Evolutionary conservation across 108 stramenopile species (phyloP).

Genomic region (Pseudonitzschia multiseries): DNA sequence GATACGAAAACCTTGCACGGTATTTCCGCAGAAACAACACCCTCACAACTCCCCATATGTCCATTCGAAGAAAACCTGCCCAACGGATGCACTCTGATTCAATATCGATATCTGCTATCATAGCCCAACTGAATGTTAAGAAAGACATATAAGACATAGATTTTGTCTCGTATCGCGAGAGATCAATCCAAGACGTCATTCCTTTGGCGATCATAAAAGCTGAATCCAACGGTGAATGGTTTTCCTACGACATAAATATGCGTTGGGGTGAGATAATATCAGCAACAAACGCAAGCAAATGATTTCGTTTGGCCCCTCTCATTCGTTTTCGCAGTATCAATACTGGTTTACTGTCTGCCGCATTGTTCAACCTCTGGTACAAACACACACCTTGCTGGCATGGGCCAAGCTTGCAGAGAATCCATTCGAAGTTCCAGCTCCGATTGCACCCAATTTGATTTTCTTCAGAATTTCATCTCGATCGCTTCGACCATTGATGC

Average conservation of each 20-base stretch:
- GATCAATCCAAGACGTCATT: constrained; percentile 48
- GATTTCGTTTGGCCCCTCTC: too few species aligned
- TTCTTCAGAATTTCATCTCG: constrained; percentile 35
- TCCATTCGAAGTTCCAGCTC: constrained; percentile 86
- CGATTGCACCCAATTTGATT: constrained; percentile 71
- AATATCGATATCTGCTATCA: constrained; percentile 89
- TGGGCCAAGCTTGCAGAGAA: constrained; percentile 66
- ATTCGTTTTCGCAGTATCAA: not conserved
- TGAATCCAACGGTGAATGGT: constrained; percentile 51
- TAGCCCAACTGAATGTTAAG: constrained; percentile 80
- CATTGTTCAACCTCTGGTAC: not conserved
- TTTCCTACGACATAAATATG: constrained; percentile 26
- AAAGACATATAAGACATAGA: constrained; percentile 63
- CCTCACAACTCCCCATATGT: constrained; percentile 78
- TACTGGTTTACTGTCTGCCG: not conserved
- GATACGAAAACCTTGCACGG: constrained; percentile 69
- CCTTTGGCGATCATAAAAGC: constrained; percentile 79
- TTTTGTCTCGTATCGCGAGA: constrained; percentile 56
- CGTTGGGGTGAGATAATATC: not conserved
- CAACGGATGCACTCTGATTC: constrained; percentile 79
- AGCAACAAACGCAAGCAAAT: too few species aligned
- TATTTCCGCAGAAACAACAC: constrained; percentile 60
- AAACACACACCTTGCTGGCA: constrained; percentile 39
- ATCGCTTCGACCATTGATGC: constrained; percentile 55
- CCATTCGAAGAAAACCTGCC: constrained; percentile 69